A percentile compares a stretch with the other conserved stretches of the same genome.
Evolutionary conservation across 495 filamentous ascomycete species (phyloP).

Genomic region (Beverwykella pulmonaria): DNA sequence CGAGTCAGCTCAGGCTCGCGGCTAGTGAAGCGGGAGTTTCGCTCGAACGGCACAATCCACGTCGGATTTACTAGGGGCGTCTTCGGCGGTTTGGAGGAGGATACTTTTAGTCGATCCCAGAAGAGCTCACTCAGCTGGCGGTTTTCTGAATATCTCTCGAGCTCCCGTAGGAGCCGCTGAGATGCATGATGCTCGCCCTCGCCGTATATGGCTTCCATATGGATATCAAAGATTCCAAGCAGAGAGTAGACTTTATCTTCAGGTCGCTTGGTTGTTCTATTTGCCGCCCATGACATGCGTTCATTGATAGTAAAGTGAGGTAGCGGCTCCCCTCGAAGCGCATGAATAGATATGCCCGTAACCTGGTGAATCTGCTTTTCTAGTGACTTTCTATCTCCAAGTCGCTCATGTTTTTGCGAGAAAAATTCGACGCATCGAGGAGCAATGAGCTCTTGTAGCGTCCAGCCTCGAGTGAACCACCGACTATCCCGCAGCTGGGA

Average conservation of each 20-base stretch:
- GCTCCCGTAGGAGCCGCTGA: slow-evolving; percentile 11
- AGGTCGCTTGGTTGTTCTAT: slow-evolving; percentile 12
- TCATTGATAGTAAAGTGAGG: slow-evolving; percentile 21
- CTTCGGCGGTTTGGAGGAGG: too few relatives aligned
- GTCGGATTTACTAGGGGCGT: too few relatives aligned
- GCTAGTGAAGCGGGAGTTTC: slow-evolving; percentile 9
- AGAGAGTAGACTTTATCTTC: slow-evolving; percentile 35
- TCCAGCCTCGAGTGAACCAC: slow-evolving; percentile 34
- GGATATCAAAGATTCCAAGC: slow-evolving; percentile 33
- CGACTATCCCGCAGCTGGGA: not conserved
- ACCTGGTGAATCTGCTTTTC: slow-evolving; percentile 18
- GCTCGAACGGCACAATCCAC: slow-evolving; percentile 11
- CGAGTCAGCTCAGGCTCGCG: slow-evolving; percentile 8
- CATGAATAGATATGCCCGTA: not conserved
- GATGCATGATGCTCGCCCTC: slow-evolving; percentile 22
- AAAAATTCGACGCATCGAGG: slow-evolving; percentile 28
- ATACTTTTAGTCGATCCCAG: too few relatives aligned
- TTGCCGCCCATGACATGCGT: slow-evolving; percentile 21
- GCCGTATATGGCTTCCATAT: slow-evolving; percentile 22
- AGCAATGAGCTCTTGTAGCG: slow-evolving; percentile 35
- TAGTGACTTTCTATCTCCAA: slow-evolving; percentile 22
- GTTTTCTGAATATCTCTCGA: slow-evolving; percentile 1
- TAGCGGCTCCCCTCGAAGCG: slow-evolving; percentile 8
- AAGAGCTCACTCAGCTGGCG: too few relatives aligned
- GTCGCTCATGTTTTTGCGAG: slow-evolving; percentile 10